Base-by-base conservation (phyloP, 768 basidiomycete species). In the Austroboletus eburneus region DNA sequence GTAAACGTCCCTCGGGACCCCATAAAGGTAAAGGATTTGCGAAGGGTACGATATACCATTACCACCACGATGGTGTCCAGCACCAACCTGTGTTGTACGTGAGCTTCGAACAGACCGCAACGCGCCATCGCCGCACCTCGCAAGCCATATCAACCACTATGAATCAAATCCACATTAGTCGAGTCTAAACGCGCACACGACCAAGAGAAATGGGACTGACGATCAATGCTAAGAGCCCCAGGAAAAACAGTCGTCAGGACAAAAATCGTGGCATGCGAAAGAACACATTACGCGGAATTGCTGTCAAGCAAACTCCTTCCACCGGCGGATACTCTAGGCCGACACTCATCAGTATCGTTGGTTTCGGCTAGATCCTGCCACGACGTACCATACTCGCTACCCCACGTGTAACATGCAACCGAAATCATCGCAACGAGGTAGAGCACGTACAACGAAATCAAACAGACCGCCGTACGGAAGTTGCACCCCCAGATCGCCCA, bases 401-500 rank as follows among this genome's bases (percentile, higher is more conserved):
- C n/a, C 46, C 46, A 52, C 23, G 45, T 17, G 23, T 54, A 54
- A 30, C 12, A 36, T 7, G 49, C 13, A 20, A 45, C 16, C 10
- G 30, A 48, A 14, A 57, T 21, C 20, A 56, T 12, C 13, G 39
- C 9, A 13, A 47, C 0, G 9, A 51, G 5, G 39, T 58, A 57
- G 23, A 43, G 1, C 0, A 41, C 21, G 23, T 55, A 58, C n/a
- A 48, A 12, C 13, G 21, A 7, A 2, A 57, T 30, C n/a, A 58
- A 27, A 14, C 16, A 34, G n/a, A 45, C 9, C 1, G 45, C 39
- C 13, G n/a, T 29, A 16, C 45, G 43, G 17, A 43, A 39, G 9
- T 25, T 40, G 32, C 56, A 57, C 2, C 56, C 56, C 52, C 56
- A 58, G 18, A 49, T 45, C 6, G 52, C 56, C 55, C 57, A 54